Base-by-base conservation (phyloP, 768 basidiomycete genomes). In the Hortiboletus flavorubellus region DNA sequence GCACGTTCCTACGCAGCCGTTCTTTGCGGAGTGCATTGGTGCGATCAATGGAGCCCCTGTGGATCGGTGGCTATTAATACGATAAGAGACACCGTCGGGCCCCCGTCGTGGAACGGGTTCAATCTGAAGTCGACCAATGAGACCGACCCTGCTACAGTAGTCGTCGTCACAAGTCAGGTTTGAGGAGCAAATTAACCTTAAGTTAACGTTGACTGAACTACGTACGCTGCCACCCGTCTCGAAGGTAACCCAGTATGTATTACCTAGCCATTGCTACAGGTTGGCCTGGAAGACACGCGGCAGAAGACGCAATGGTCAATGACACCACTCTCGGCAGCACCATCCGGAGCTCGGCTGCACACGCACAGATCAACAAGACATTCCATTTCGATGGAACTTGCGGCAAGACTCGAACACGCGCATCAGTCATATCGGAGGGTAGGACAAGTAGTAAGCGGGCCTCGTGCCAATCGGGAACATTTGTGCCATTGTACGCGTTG, bases 381-480 rank as follows among this genome's bases (percentile, higher is more conserved):
- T 59, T 42, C 66, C 67, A 55, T 59, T 59, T 55, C 18, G 18
- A 56, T 54, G 45, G 33, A 29, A 23, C 53, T 63, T 68, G 43
- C 54, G 42, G 66, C 62, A 64, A 66, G 54, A 48, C 57, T 62
- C 48, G 60, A 37, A 46, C 63, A 62, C 50, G 60, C 65, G 65
- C 18, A 62, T 64, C 54, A 64, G 29, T 53, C 50, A 48, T 49
- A 64, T 43, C 47, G 37, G 54, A 56, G 26, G 26, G 26, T 12
- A 39, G 23, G 39, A 40, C 16, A 30, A 35, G 35, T 14, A 12
- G 49, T 49, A 50, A 53, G 54, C 59, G 55, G 46, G 38, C 63
- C 62, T 67, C 57, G 51, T 65, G 65, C 12, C 47, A 11, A 43
- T 39, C 57, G 59, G 46, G 30, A 34, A 53, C 26, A 58, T 53